phyloP scores from a whole-genome alignment of 106 monocot genomes.

The Vanilla planifolia region DNA sequence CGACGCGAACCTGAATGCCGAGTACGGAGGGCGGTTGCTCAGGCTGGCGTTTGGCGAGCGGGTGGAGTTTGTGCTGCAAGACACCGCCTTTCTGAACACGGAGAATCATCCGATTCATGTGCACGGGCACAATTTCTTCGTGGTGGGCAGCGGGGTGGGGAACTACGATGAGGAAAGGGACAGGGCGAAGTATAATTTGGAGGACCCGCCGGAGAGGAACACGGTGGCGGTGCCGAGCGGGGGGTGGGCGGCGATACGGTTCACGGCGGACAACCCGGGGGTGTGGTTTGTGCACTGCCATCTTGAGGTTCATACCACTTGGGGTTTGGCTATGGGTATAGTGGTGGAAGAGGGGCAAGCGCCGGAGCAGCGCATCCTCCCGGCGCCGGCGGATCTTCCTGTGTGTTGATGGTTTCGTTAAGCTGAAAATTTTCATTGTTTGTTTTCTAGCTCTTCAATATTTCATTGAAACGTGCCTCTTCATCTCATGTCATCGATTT shows the following conservation, averaged over 20 bases:
- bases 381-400: conserved; percentile 32
- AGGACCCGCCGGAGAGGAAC: conserved; percentile 26
- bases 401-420: conserved; percentile 28
- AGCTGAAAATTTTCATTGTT: too few relatives aligned
- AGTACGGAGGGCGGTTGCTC: conserved; percentile 15
- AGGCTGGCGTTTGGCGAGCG: conserved; percentile 16
- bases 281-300: conserved; percentile 36
- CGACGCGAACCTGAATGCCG: conserved; percentile 19
- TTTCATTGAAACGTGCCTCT: too few relatives aligned
- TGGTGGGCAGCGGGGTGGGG: conserved; percentile 21
- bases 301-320: conserved; percentile 43
- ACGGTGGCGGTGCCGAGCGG: conserved; percentile 25
- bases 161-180: conserved; percentile 19
- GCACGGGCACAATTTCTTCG: conserved; percentile 27
- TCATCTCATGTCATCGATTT: too few relatives aligned
- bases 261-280: conserved; percentile 24
- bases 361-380: conserved; percentile 25
- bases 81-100: conserved; percentile 14
- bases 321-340: conserved; percentile 47
- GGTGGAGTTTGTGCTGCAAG: conserved; percentile 23
- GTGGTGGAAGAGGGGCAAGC: conserved; percentile 37
- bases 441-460: too few relatives aligned
- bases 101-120: conserved; percentile 26
- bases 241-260: conserved; percentile 27
- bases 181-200: conserved; percentile 21